These are phyloP conservation scores for Phytopythium sindhum DNA, from an alignment of 352 stramenopile species.

Conservation along the genomic window DNA sequence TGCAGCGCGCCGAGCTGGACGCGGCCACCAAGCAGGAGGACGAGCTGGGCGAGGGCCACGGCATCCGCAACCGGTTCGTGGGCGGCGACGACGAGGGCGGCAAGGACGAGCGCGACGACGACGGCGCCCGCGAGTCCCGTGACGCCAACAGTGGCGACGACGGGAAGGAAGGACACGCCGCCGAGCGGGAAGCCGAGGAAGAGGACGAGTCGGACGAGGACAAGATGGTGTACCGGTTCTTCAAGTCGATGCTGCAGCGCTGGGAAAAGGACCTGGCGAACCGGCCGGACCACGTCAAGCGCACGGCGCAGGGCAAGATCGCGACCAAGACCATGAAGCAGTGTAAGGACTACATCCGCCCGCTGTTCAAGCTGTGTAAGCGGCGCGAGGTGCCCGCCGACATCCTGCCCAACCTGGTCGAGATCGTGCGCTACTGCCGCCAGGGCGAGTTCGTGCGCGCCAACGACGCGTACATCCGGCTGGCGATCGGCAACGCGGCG, in stretches of 20 bases:
- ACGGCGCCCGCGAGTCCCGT: not conserved
- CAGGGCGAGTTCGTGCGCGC: slow-evolving; percentile 93
- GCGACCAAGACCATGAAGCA: slow-evolving; percentile 98
- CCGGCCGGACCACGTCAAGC: slow-evolving; percentile 87
- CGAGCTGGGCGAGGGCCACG: slow-evolving; percentile 64
- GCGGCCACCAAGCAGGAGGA: slow-evolving; percentile 65
- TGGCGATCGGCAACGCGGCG: slow-evolving; percentile 96
- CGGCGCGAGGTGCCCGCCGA: slow-evolving; percentile 82
- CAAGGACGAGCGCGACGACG: slow-evolving; percentile 24
- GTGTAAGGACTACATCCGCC: slow-evolving; percentile 98
- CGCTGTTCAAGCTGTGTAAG: slow-evolving; percentile 97
- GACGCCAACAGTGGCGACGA: slow-evolving; percentile 33
- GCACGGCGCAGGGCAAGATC: slow-evolving; percentile 89
- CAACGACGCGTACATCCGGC: slow-evolving; percentile 97
- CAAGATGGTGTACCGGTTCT: slow-evolving; percentile 89
- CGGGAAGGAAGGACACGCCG: slow-evolving; percentile 32
- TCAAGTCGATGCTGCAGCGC: slow-evolving; percentile 91
- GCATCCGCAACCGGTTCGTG: slow-evolving; percentile 77
- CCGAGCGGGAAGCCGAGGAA: slow-evolving; percentile 29
- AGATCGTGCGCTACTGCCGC: slow-evolving; percentile 95
- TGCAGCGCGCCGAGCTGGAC: slow-evolving; percentile 67
- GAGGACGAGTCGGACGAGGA: slow-evolving; percentile 49
- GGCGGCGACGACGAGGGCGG: slow-evolving; percentile 28
- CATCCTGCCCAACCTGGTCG: slow-evolving; percentile 85
- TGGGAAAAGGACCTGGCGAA: slow-evolving; percentile 92